phyloP scores from a whole-genome alignment of 805 yeast genomes.

The Hanseniaspora guilliermondii region DNA sequence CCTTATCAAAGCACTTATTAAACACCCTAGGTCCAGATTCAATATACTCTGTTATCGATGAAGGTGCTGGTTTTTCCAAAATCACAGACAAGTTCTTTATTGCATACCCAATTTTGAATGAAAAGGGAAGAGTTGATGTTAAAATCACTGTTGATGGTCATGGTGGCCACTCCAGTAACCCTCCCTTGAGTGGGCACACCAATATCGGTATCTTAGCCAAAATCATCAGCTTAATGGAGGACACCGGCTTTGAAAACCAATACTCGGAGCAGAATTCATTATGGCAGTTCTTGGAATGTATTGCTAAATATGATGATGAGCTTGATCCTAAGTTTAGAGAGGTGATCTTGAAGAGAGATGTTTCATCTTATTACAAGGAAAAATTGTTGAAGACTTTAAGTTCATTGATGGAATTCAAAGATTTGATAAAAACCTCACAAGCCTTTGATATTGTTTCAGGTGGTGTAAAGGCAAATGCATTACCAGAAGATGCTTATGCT shows the following conservation, averaged over 20 bases:
- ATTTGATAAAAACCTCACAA: conserved; percentile 48
- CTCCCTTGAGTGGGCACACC: conserved; percentile 55
- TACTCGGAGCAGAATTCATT: conserved; percentile 48
- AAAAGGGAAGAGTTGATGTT: conserved; percentile 49
- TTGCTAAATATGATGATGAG: conserved; percentile 37
- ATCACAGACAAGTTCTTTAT: conserved; percentile 36
- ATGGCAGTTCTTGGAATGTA: conserved; percentile 44
- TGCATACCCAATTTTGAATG: conserved; percentile 46
- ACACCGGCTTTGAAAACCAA: conserved; percentile 35
- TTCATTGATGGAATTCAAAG: conserved; percentile 21
- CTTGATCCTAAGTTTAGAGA: conserved; percentile 20
- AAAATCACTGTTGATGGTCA: conserved; percentile 41
- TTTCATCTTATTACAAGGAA: conserved; percentile 28
- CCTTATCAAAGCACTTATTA: conserved; percentile 34
- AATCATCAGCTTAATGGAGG: conserved; percentile 44
- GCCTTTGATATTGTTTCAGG: conserved; percentile 57
- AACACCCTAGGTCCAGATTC: conserved; percentile 50
- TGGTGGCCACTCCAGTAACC: conserved; percentile 75
- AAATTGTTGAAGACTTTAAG: conserved; percentile 24
- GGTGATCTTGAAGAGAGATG: conserved; percentile 28
- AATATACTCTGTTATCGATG: conserved; percentile 57
- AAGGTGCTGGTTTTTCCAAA: conserved; percentile 35
- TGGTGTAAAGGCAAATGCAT: conserved; percentile 64
- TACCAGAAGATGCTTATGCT: conserved; percentile 51
- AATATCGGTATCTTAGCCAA: conserved; percentile 63